phyloP scores from a whole-genome alignment of 768 basidiomycete genomes.

The Hygrocybe coccinea region DNA sequence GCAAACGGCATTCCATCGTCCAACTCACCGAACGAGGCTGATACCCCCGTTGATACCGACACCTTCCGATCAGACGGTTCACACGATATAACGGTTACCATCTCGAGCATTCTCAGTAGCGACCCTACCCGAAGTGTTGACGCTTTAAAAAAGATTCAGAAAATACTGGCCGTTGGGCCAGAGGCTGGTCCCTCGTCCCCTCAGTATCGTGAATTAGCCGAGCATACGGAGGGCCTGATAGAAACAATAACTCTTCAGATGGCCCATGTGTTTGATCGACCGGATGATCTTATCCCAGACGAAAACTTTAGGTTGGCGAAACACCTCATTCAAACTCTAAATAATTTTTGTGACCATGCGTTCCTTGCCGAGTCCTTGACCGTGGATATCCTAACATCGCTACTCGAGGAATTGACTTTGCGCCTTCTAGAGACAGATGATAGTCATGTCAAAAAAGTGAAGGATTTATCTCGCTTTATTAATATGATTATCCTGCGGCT shows the following conservation, averaged over 20 bases:
- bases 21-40: background rate
- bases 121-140: conserved; percentile 86
- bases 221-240: conserved; percentile 77
- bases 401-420: conserved; percentile 89
- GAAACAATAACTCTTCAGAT: conserved; percentile 89
- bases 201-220: conserved; percentile 72
- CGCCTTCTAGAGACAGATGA: conserved; percentile 93
- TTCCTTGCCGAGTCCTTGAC: conserved; percentile 84
- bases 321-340: conserved; percentile 94
- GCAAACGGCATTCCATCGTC: background rate
- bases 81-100: conserved; percentile 72
- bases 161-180: conserved; percentile 70
- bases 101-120: conserved; percentile 84
- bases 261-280: conserved; percentile 85
- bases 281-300: conserved; percentile 63
- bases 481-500: conserved; percentile 96
- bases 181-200: conserved; percentile 65
- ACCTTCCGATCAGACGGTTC: conserved; percentile 30
- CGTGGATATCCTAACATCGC: conserved; percentile 73
- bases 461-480: conserved; percentile 92
- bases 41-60: conserved; percentile 25
- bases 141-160: conserved; percentile 89
- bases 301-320: conserved; percentile 93
- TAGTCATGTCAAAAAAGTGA: conserved; percentile 73
- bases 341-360: conserved; percentile 88